A percentile compares a stretch with the other conserved stretches of the same genome.
phyloP scores from a whole-genome alignment of 2,329 filamentous ascomycete species.

The Camillea tinctor region DNA sequence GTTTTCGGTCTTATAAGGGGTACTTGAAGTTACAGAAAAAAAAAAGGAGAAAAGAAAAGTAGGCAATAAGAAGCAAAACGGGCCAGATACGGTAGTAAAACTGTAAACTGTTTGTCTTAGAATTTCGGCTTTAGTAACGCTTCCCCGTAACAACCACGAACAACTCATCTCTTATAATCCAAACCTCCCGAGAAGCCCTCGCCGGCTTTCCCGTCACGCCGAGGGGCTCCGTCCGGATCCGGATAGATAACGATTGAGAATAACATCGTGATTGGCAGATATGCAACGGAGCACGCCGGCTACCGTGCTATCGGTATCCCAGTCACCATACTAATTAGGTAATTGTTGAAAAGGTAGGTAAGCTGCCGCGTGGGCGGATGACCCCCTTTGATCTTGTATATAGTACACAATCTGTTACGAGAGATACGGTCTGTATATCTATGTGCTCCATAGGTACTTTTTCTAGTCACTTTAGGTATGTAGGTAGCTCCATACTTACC shows the following conservation, averaged over 20 bases:
- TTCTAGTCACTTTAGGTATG: too few species aligned
- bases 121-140: not conserved
- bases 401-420: not conserved
- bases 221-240: not conserved
- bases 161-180: not conserved
- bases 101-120: not conserved
- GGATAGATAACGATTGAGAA: not conserved
- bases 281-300: slow-evolving; percentile 14
- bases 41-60: too few species aligned
- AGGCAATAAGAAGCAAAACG: not conserved
- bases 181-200: not conserved
- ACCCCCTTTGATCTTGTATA: not conserved
- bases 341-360: not conserved
- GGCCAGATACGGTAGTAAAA: not conserved
- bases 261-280: not conserved
- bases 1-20: not conserved
- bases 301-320: slow-evolving; percentile 1
- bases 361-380: not conserved
- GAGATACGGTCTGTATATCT: not conserved
- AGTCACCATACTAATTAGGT: not conserved
- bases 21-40: too few species aligned
- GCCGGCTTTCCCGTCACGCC: too few species aligned
- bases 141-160: not conserved
- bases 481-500: too few species aligned
- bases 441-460: too few species aligned